Evolutionary conservation across 768 basidiomycete species (phyloP), one percentile per base, ranked within the genome.

Genomic region (Lentinula guzmanii): DNA sequence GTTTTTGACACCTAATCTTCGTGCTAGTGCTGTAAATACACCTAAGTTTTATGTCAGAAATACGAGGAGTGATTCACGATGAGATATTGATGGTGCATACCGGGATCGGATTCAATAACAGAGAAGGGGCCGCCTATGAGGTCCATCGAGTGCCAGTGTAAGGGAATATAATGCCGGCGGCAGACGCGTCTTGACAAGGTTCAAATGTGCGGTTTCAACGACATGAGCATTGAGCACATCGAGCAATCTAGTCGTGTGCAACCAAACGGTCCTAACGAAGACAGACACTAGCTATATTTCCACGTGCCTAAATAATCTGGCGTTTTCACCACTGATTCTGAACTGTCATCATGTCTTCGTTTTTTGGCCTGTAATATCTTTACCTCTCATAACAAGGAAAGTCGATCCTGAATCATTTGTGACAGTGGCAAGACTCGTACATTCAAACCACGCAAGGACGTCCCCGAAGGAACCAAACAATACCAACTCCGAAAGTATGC

Each of bases 401-500:
- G 56, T 18, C 34, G 41, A 35, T 58, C 33, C 61, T 35, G 39
- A 42, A 42, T 58, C 21, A 24, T 35, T 16, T 31, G 45, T 31
- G 1, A 39, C 65, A 94, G 93, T 51, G 92, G 90, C 45, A 95
- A 94, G 78, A 92, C 91, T 41, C 86, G 93, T 60, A 95, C 96
- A 16, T 98, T 98, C 84, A 96, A 95, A 71, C 96, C 96, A 33
- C 89, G 94, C 68, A 94, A 91, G 75, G 92, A 93, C 71, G 89
- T 95, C 24, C 91, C 94, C 4, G 94, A 96, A 73, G 95, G 95
- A 43, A 96, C 95, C 42, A 96, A 96, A 75, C 96, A 98, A 71
- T 98, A 95, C 72, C 96, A 98, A 76, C 79, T 99, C 65, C 87
- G 97, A 74, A 98, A 98, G 80, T 98, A 95, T 70, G 94, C 94